Base-by-base conservation (phyloP, 106 monocot species). In the Hemerocallis citrina region DNA sequence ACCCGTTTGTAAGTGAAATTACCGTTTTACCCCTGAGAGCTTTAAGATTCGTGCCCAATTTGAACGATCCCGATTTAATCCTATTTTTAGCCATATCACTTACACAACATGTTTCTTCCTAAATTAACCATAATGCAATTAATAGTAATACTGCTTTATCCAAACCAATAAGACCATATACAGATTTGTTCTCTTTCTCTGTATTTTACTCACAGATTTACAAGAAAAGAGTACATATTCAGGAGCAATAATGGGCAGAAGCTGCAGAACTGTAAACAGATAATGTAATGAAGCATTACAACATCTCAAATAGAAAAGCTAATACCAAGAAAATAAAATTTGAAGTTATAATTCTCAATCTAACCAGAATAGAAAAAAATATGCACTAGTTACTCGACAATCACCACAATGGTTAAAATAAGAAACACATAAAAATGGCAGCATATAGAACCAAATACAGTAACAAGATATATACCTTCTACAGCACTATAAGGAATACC, bases 401-500 rank as follows among this genome's bases (percentile, higher is more conserved):
- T n/a, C n/a, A n/a, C n/a, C n/a, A n/a, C n/a, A n/a, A n/a, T n/a
- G n/a, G n/a, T n/a, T n/a, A n/a, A n/a, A n/a, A n/a, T n/a, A n/a
- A n/a, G n/a, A n/a, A n/a, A n/a, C n/a, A n/a, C n/a, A n/a, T n/a
- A n/a, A n/a, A n/a, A n/a, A 30, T 15, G 6, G 32, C 13, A 2
- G 32, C 15, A 32, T 49, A 49, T 16, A 28, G 14, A 9, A 12
- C 14, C 27, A 25, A 47, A 47, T 13, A 47, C 21, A 27, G 50
- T 12, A 24, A 51, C 14, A 17, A 68, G 16, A 19, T 24, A 58
- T 17, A 46, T 86, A 92, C 92, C 92, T 83, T 92, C 92, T 55
- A 72, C 70, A 72, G 92, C 59, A 29, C 72, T 86, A 73, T 80
- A 92, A 37, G 80, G 72, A 75, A 83, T 71, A 24, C 68, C 80